Conservation (phyloP, 805 yeast genomes). For the Candida khao-thaluensis region DNA sequence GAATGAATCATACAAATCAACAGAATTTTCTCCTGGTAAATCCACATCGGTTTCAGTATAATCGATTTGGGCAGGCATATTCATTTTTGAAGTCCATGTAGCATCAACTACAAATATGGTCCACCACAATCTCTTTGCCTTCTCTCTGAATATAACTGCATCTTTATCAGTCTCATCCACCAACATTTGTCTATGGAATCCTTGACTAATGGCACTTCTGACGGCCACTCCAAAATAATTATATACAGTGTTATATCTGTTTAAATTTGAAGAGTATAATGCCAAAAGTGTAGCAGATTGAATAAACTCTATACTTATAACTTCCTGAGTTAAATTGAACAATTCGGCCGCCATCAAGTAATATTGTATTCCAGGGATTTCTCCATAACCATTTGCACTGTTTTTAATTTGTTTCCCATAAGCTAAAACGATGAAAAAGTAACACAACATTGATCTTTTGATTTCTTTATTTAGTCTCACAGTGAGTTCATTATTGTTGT, state of each 20-base stretch:
- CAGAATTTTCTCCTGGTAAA: conserved; percentile 34
- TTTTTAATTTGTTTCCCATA: conserved; percentile 37
- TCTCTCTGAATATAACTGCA: conserved; percentile 20
- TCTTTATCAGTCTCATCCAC: conserved; percentile 8
- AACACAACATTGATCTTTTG: conserved; percentile 22
- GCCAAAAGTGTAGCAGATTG: conserved; percentile 36
- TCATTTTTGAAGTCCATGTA: conserved; percentile 40
- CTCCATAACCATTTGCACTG: conserved; percentile 2
- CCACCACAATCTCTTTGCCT: conserved; percentile 43
- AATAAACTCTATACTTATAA: conserved; percentile 29
- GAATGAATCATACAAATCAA: conserved; percentile 29
- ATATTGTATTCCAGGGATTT: conserved; percentile 36
- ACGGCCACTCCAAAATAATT: conserved; percentile 41
- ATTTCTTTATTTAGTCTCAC: conserved; percentile 10
- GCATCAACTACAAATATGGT: conserved; percentile 39
- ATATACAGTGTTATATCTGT: conserved; percentile 37
- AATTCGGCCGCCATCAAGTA: conserved; percentile 32
- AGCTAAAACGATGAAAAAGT: conserved; percentile 34
- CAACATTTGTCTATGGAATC: conserved; percentile 33
- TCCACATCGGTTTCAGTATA: conserved; percentile 45
- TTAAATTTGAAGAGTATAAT: conserved; percentile 36
- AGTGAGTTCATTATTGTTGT: conserved; percentile 4
- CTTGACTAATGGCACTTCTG: conserved; percentile 36
- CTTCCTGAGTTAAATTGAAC: conserved; percentile 33
- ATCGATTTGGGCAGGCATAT: conserved; percentile 39